Base-by-base conservation (phyloP, 2,329 filamentous ascomycete genomes). In the Diaporthe helianthi region DNA sequence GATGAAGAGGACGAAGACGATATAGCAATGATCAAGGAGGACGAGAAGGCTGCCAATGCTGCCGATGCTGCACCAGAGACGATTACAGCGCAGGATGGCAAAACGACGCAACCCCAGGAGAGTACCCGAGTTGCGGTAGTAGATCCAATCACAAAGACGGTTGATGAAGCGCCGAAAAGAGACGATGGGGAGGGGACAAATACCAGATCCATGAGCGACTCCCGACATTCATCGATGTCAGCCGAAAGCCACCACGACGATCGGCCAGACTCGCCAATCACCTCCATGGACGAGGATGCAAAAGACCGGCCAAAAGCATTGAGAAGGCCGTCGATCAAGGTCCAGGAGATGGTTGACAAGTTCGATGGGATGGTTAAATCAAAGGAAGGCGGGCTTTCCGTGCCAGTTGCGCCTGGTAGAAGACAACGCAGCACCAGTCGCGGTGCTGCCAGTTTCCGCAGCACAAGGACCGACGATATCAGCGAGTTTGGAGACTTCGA, bases 301-400 rank as follows among this genome's bases (percentile, higher is more conserved):
- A 77, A 73, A 17, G 69, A 69, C 24, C 76, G 74, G 1, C 72
- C 75, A 24, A 74, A 71, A 4, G 69, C 71, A 1, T 66, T 69
- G 19, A 72, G 77, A 52, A 79, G 82, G 64, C 72, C 74, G 0
- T 83, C 82, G 9, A 74, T 75, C 6, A 86, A 84, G 71, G 84
- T 87, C 2, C 83, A 84, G 66, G 82, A 83, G 58, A 76, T 87
- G 29, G 85, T 86, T 38, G 80, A 80, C 26, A 81, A 84, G 78
- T 86, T 81, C 60, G 84, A 89, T 69, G 83, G 81, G 3, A 79
- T 86, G 24, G 73, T 77, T 29, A 77, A 76, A 68, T 51, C 46
- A 9, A 41, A 69, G 44, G 68, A 55, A 10, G 41, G 31, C 29
- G 54, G 51, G 12, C 64, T 71, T 17, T 26, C 68, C 9, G 70